Percentiles rank a stretch among this genome's conserved stretches.
These are phyloP conservation scores for Rosa multiflora DNA, from an alignment of 306 rosid species.

Conservation along the genomic window DNA sequence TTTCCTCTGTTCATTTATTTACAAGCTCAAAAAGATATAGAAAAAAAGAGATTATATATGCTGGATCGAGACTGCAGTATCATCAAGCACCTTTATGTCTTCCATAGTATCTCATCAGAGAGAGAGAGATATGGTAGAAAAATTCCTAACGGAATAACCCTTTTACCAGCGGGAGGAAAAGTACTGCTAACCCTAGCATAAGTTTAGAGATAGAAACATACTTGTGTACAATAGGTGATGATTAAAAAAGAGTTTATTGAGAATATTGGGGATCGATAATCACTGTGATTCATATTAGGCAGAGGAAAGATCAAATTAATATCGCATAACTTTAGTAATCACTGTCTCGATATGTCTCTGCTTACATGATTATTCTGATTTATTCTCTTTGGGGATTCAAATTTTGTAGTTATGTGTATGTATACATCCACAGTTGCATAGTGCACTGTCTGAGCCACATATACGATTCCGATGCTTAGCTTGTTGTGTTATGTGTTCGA, in stretches of 20 bases:
- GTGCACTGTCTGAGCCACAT: not conserved
- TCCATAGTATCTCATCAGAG: not conserved
- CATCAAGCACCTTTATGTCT: not conserved
- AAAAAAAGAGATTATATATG: not conserved
- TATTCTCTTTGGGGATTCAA: not conserved
- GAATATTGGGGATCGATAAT: not conserved
- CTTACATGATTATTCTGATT: not conserved
- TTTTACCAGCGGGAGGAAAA: not conserved
- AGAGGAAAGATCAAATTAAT: not conserved
- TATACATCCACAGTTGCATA: not conserved
- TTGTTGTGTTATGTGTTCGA: slow-evolving; percentile 16
- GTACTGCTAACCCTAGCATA: not conserved
- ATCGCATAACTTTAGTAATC: not conserved
- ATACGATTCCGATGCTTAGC: slow-evolving; percentile 7
- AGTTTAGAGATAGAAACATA: not conserved
- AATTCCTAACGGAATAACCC: too few species aligned
- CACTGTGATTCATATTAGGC: not conserved
- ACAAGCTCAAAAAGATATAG: not conserved
- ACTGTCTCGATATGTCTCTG: not conserved
- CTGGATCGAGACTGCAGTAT: not conserved
- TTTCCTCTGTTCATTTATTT: not conserved
- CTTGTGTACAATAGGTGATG: too few species aligned
- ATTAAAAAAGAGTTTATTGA: too few species aligned
- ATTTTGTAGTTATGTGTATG: not conserved
- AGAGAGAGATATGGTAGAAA: not conserved